phyloP scores from a whole-genome alignment of 2,329 filamentous ascomycete genomes.

The Colletotrichum tamarilloi region DNA sequence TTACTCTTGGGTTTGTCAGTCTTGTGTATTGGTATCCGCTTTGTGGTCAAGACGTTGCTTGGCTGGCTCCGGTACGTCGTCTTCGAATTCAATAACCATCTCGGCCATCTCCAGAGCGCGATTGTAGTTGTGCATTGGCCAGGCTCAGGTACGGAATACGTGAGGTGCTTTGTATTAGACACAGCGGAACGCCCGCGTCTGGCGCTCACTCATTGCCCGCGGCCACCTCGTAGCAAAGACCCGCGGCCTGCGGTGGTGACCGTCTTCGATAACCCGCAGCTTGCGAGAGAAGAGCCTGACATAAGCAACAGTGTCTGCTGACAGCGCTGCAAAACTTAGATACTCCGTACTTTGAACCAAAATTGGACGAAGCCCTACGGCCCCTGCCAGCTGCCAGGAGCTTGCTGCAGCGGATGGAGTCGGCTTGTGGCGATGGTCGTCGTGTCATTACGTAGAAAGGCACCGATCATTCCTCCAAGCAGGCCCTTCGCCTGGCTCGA shows the following conservation, averaged over 20 bases:
- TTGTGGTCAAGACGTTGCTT: slow-evolving; percentile 11
- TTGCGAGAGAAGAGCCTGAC: not conserved
- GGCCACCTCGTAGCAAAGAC: slow-evolving; percentile 11
- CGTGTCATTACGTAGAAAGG: slow-evolving; percentile 34
- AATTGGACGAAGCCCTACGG: not conserved
- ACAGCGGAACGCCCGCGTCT: not conserved
- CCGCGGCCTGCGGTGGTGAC: slow-evolving; percentile 12
- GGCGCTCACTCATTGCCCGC: slow-evolving; percentile 6
- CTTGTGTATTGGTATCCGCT: not conserved
- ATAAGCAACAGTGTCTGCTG: slow-evolving; percentile 3
- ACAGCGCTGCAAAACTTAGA: not conserved
- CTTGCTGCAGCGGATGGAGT: slow-evolving; percentile 15
- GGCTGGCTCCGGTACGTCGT: not conserved
- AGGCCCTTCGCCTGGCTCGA: slow-evolving; percentile 1
- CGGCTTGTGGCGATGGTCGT: slow-evolving; percentile 29
- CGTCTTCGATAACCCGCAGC: not conserved
- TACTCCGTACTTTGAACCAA: too few species aligned
- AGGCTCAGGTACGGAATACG: not conserved
- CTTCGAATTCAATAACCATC: not conserved
- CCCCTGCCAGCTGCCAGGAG: not conserved
- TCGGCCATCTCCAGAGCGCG: not conserved
- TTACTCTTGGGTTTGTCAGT: slow-evolving; percentile 11
- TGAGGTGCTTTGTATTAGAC: not conserved
- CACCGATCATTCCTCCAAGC: slow-evolving; percentile 13
- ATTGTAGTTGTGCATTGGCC: not conserved